Evolutionary conservation across 1,284 basidiomycete species (phyloP), one percentile per base, ranked within the genome.

Genomic region (Tilletia walkeri): DNA sequence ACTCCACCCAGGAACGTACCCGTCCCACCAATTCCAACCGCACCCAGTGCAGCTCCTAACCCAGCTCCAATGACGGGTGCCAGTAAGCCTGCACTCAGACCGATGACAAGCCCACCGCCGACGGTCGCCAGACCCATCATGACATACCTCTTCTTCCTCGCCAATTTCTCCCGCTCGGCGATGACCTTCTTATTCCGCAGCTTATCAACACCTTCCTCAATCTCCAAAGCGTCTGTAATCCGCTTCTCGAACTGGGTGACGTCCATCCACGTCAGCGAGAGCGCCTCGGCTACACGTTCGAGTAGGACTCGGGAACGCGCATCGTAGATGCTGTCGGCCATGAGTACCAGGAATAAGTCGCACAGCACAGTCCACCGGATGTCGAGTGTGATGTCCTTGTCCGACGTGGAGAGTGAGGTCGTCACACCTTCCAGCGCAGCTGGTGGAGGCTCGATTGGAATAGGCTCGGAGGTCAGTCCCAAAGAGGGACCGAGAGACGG

Each of bases 91-190:
- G 82, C 82, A 6, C 78, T 80, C 2, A 83, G 76, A 38, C 82
- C 82, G 54, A 83, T 83, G 65, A 83, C 81, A 5, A 83, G 74
- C 18, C 82, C 82, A 36, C 82, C 82, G 30, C 82, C 81, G 0
- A 83, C 80, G 7, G 82, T 83, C 3, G 82, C 82, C 2, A 82
- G 71, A 39, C 82, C 82, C 78, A 83, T 80, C 81, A 83, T 82
- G 38, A 81, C 71, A 73, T 81, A 70, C 36, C 81, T 73, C 69
- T 76, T 77, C 63, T 78, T 76, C 3, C 76, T 67, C 20, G 80
- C 78, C 70, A 73, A 68, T 20, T 72, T 69, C 67, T 75, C 78
- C 59, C 78, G 73, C 48, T 72, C 70, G 48, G 75, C 67, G 14
- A 81, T 70, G 36, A 78, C 75, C 9, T 69, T 67, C 56, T 77